phyloP scores from a whole-genome alignment of 768 basidiomycete genomes.

The Leccinum aurantiacum region DNA sequence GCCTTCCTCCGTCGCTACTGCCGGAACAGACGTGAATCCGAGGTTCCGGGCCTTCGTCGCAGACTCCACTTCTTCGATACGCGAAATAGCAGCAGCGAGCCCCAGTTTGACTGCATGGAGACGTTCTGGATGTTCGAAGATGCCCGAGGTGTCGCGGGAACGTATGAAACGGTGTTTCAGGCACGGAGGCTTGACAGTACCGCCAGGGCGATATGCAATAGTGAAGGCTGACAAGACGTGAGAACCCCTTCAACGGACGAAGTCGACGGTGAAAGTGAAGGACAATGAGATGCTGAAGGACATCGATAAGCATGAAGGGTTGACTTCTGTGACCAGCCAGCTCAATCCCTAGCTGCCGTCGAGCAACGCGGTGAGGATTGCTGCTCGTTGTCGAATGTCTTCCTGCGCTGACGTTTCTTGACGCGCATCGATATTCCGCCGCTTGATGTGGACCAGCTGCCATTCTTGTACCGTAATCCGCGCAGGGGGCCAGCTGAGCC shows the following conservation, averaged over 20 bases:
- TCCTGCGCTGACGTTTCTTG: slow-evolving; percentile 46
- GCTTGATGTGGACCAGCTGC: slow-evolving; percentile 40
- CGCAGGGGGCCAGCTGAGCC: slow-evolving; percentile 17
- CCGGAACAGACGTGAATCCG: neutral
- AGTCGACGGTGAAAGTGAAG: slow-evolving; percentile 45
- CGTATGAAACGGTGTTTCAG: slow-evolving; percentile 76
- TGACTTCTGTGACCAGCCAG: slow-evolving; percentile 57
- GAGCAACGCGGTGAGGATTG: slow-evolving; percentile 35
- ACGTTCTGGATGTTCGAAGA: slow-evolving; percentile 91
- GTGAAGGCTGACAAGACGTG: slow-evolving; percentile 60
- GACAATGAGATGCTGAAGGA: slow-evolving; percentile 48
- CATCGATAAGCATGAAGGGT: slow-evolving; percentile 26
- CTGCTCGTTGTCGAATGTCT: slow-evolving; percentile 56
- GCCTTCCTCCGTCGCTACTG: slow-evolving; percentile 40
- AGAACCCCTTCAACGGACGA: slow-evolving; percentile 54
- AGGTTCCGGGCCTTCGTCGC: neutral
- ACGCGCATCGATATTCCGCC: slow-evolving; percentile 42
- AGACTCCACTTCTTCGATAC: slow-evolving; percentile 48
- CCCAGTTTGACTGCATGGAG: slow-evolving; percentile 83
- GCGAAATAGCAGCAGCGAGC: slow-evolving; percentile 74
- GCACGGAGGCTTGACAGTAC: slow-evolving; percentile 53
- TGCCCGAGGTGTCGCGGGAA: slow-evolving; percentile 64
- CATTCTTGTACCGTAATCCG: slow-evolving; percentile 46
- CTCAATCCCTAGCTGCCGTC: slow-evolving; percentile 61
- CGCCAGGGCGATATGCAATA: slow-evolving; percentile 56